Percentiles rank a stretch among this genome's conserved stretches.
Conservation (phyloP, 305 asterid genomes). For the Rubia peregrina region DNA sequence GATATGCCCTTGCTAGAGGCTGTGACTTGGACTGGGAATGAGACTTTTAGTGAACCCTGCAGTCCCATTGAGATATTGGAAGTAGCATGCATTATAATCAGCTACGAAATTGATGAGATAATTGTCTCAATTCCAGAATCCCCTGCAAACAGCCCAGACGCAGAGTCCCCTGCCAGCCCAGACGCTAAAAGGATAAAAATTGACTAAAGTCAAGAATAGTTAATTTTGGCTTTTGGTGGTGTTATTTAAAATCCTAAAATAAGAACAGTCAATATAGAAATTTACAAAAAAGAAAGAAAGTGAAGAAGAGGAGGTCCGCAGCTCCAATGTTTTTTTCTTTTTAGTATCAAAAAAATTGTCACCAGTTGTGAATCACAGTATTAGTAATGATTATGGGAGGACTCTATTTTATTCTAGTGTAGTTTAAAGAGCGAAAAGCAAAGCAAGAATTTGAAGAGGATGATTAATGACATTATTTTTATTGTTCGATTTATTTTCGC, state of each 20-base stretch:
- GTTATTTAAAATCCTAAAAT: conserved; percentile 6
- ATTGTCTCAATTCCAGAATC: conserved; percentile 41
- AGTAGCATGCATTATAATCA: conserved; percentile 33
- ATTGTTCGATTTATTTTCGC: conserved; percentile 1
- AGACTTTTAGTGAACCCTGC: conserved; percentile 13
- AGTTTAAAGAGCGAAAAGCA: not conserved
- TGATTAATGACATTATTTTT: too few relatives aligned
- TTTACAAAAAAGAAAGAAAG: conserved; percentile 9
- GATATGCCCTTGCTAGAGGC: conserved; percentile 36
- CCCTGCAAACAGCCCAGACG: conserved; percentile 22
- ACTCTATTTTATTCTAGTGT: conserved; percentile 9
- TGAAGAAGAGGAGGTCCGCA: not conserved
- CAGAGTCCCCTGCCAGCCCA: too few relatives aligned
- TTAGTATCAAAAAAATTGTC: conserved; percentile 33
- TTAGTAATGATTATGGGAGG: not conserved
- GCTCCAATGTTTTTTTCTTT: not conserved
- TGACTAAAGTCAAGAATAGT: conserved; percentile 28
- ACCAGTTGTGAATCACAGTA: conserved; percentile 22
- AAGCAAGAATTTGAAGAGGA: not conserved
- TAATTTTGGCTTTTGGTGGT: conserved; percentile 27
- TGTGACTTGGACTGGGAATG: conserved; percentile 1
- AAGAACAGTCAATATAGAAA: not conserved
- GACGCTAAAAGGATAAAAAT: conserved; percentile 32
- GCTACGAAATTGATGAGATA: conserved; percentile 46
- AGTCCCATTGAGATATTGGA: conserved; percentile 63